Conservation (phyloP, 257 asterid genomes). For the Lithospermum erythrorhizon region DNA sequence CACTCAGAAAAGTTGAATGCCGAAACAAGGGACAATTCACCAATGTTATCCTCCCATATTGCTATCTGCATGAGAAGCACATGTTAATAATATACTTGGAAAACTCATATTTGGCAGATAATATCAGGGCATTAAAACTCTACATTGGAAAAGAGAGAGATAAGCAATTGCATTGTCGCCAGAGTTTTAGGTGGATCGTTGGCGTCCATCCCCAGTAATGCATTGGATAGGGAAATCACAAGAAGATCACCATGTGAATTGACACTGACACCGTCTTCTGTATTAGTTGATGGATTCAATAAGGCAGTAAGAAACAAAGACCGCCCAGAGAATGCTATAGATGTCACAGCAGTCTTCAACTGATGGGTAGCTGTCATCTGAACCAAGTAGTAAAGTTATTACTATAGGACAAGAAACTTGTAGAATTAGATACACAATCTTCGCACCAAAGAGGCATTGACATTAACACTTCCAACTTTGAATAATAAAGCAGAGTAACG, state of each 20-base stretch:
- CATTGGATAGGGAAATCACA: constrained; percentile 74
- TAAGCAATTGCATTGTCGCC: constrained; percentile 95
- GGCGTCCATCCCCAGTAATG: constrained; percentile 98
- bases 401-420: neutral
- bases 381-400: constrained; percentile 16
- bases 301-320: constrained; percentile 59
- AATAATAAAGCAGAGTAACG: neutral
- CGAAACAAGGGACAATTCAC: constrained; percentile 45
- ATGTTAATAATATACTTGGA: constrained; percentile 19
- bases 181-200: constrained; percentile 98
- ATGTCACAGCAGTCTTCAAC: constrained; percentile 92
- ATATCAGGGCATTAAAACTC: constrained; percentile 12
- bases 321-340: constrained; percentile 87
- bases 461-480: neutral
- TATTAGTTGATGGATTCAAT: constrained; percentile 29
- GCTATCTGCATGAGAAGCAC: constrained; percentile 62
- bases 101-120: constrained; percentile 12
- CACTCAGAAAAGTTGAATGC: constrained; percentile 81
- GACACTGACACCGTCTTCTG: constrained; percentile 31
- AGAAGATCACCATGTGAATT: constrained; percentile 71
- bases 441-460: constrained; percentile 1
- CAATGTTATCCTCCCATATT: constrained; percentile 54
- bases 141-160: constrained; percentile 91
- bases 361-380: constrained; percentile 99
- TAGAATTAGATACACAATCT: neutral